These are phyloP conservation scores for Aspergillus kassunensis DNA, from an alignment of 495 filamentous ascomycete genomes.

Conservation along the genomic window DNA sequence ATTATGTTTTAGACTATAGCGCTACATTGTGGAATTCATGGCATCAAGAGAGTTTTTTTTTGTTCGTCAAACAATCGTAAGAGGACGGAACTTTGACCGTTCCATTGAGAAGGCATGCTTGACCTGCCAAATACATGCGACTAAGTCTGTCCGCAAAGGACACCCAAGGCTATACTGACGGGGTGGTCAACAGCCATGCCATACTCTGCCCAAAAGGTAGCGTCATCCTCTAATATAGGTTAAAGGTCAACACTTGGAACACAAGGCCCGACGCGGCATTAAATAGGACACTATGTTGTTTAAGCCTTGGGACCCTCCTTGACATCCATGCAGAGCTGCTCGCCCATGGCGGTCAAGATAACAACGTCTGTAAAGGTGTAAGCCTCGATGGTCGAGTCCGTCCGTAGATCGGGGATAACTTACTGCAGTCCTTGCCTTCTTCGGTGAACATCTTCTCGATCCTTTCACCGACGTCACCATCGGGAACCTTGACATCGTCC, in stretches of 20 bases:
- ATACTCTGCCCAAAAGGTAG: constrained; percentile 29
- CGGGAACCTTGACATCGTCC: constrained; percentile 92
- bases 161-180: constrained; percentile 35
- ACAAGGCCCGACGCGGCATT: constrained; percentile 35
- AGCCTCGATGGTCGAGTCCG: constrained; percentile 5
- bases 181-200: constrained; percentile 23
- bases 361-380: constrained; percentile 62
- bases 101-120: constrained; percentile 34
- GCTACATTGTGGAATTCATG: neutral
- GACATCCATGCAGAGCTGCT: constrained; percentile 86
- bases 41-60: constrained; percentile 27
- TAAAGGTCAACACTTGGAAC: constrained; percentile 30
- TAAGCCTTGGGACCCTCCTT: constrained; percentile 70
- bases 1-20: neutral
- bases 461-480: constrained; percentile 79
- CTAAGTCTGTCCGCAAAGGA: constrained; percentile 34
- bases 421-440: constrained; percentile 80
- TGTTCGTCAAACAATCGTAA: constrained; percentile 48
- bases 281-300: constrained; percentile 25
- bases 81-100: constrained; percentile 36
- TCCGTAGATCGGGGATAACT: constrained; percentile 35
- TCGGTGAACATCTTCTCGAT: constrained; percentile 70
- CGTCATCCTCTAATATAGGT: constrained; percentile 26
- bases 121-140: constrained; percentile 40
- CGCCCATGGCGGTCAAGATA: constrained; percentile 91